Evolutionary conservation across 108 stramenopile genomes (phyloP).

Genomic region (Cylindrotheca fusiformis): DNA sequence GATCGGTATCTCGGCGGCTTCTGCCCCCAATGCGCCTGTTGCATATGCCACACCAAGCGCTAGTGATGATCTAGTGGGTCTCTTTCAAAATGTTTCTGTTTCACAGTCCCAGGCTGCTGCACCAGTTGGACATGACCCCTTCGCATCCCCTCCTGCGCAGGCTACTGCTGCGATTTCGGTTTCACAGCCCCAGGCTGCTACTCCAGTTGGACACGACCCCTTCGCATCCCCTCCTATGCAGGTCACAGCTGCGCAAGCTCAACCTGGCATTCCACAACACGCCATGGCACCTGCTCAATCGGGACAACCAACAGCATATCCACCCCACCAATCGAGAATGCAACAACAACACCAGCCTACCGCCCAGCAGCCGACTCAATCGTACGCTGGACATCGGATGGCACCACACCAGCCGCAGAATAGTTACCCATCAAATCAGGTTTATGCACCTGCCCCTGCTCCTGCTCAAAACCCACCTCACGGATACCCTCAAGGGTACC

Average conservation of each 20-base stretch:
- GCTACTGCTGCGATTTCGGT: background rate
- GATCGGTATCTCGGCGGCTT: conserved; percentile 11
- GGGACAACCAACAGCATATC: background rate
- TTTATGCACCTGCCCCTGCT: background rate
- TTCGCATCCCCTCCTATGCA: background rate
- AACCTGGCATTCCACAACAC: background rate
- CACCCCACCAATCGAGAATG: background rate
- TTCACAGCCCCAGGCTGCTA: background rate
- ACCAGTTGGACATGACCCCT: conserved; percentile 2
- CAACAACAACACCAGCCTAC: background rate
- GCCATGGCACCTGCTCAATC: conserved; percentile 2
- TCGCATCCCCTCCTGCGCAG: background rate
- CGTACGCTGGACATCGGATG: no score
- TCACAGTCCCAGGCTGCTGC: background rate
- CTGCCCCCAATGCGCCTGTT: background rate
- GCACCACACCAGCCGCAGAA: no score
- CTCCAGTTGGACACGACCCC: conserved; percentile 1
- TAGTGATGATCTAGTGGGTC: conserved; percentile 6
- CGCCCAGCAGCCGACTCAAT: conserved; percentile 2
- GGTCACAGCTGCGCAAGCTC: background rate
- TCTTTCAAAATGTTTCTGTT: conserved; percentile 9
- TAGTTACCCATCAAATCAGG: background rate
- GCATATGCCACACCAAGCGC: background rate
- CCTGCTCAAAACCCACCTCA: background rate
- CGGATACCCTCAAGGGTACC: conserved; percentile 2